phyloP scores from a whole-genome alignment of 2,329 filamentous ascomycete species.

The Ceratocystis variospora region DNA sequence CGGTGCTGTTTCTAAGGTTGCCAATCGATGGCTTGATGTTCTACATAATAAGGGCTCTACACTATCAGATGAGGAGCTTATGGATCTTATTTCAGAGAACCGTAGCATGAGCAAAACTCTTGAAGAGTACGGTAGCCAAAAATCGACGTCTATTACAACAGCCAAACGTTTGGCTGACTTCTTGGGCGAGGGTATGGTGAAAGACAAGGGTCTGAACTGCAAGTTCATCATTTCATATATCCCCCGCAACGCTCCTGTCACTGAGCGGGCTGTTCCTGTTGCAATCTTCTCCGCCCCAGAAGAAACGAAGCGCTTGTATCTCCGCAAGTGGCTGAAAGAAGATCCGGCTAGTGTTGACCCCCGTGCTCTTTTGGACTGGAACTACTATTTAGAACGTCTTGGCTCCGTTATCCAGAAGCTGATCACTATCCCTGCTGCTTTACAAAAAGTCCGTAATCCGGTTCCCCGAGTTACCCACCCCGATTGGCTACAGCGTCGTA shows the following conservation, averaged over 20 bases:
- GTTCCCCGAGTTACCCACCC: conserved; percentile 88
- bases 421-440: conserved; percentile 91
- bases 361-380: conserved; percentile 81
- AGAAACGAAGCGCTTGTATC: conserved; percentile 70
- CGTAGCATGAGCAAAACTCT: conserved; percentile 95
- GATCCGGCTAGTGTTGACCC: conserved; percentile 86
- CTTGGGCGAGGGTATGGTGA: conserved; percentile 94
- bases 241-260: conserved; percentile 81
- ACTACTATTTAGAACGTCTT: conserved; percentile 90
- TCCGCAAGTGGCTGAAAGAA: conserved; percentile 92
- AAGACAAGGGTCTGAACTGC: conserved; percentile 97
- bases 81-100: conserved; percentile 99
- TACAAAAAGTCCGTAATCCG: conserved; percentile 90
- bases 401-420: conserved; percentile 97
- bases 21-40: conserved; percentile 93
- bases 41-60: conserved; percentile 77
- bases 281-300: conserved; percentile 95
- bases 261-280: conserved; percentile 84
- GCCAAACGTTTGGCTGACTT: conserved; percentile 92
- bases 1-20: conserved; percentile 78
- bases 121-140: conserved; percentile 88
- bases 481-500: conserved; percentile 88
- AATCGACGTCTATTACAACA: conserved; percentile 98
- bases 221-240: conserved; percentile 94
- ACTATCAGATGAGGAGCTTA: conserved; percentile 88